Evolutionary conservation across 768 basidiomycete genomes (phyloP).

Genomic region (Kwoniella newhampshirensis): DNA sequence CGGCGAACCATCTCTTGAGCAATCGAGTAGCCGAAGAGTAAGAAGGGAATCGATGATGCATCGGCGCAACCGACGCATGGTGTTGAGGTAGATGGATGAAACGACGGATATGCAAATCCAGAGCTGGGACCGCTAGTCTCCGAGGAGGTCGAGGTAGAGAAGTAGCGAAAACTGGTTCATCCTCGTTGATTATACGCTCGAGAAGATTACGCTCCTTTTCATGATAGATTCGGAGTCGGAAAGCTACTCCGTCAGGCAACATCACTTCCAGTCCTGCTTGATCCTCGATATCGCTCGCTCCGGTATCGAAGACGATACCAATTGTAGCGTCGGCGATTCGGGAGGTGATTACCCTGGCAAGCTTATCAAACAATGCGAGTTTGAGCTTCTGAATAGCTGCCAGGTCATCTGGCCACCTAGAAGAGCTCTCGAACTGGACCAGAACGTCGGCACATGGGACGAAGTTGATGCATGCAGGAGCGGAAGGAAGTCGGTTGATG

Average conservation of each 20-base stretch:
- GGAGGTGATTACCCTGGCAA: slow-evolving; percentile 67
- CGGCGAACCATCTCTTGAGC: slow-evolving; percentile 86
- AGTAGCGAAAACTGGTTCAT: slow-evolving; percentile 33
- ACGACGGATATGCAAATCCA: slow-evolving; percentile 61
- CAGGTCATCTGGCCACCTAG: slow-evolving; percentile 92
- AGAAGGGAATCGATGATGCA: slow-evolving; percentile 75
- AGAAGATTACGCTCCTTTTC: slow-evolving; percentile 79
- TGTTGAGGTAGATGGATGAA: slow-evolving; percentile 81
- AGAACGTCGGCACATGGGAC: slow-evolving; percentile 70
- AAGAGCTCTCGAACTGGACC: slow-evolving; percentile 87
- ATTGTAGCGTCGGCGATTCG: slow-evolving; percentile 60
- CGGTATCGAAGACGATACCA: slow-evolving; percentile 59
- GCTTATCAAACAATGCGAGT: slow-evolving; percentile 80
- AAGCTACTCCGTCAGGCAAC: slow-evolving; percentile 81
- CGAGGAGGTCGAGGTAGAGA: slow-evolving; percentile 37
- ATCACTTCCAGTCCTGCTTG: slow-evolving; percentile 71
- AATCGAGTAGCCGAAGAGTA: slow-evolving; percentile 83
- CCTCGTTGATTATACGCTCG: slow-evolving; percentile 62
- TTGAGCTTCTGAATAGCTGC: slow-evolving; percentile 90
- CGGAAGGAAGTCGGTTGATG: slow-evolving; percentile 55
- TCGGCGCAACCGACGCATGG: slow-evolving; percentile 74
- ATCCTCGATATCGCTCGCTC: slow-evolving; percentile 65
- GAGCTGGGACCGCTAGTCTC: slow-evolving; percentile 35
- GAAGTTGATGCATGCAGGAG: slow-evolving; percentile 62
- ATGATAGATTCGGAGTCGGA: slow-evolving; percentile 78